Base-by-base conservation (phyloP, 2,329 filamentous ascomycete genomes). In the Alternaria conjuncta region DNA sequence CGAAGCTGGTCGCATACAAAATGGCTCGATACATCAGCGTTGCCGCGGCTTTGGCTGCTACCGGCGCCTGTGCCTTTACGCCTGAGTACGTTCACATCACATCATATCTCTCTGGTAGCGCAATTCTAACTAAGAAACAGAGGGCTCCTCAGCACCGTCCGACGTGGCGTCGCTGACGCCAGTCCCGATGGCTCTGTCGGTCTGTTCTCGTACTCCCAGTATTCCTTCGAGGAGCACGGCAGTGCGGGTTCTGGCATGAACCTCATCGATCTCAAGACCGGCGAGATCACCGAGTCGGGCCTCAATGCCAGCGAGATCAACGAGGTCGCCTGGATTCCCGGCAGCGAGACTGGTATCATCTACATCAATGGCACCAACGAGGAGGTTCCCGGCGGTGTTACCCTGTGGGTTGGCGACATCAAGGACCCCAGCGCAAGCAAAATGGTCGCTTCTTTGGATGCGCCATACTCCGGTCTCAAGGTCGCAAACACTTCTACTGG, bases 181-280 rank as follows among this genome's bases (percentile, higher is more conserved):
- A 94, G 93, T 77, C 78, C 84, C 32, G 84, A 86, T 56, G 91
- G 91, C 55, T 86, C 86, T 49, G 82, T 87, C 60, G 85, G 89
- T 43, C 80, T 94, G 18, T 92, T 90, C 75, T 88, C 89, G 41
- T 86, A 88, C 25, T 92, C 91, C 2, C 88, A 90, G 11, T 97
- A 97, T 80, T 94, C 90, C 2, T 97, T 97, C 78, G 85, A 92
- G 45, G 85, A 87, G 2, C 92, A 95, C 85, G 54, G 86, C 85
- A 13, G 88, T 88, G 47, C 46, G 7, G 30, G 84, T 88, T 55
- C 89, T 87, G 25, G 87, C 84, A 15, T 70, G 64, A 67, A 76
- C 51, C 58, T 78, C 56, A 70, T 79, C 28, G 70, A 79, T 46
- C 55, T 79, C 21, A 70, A 75, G 66, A 75, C 74, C 28, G 78